A percentile compares a stretch with the other conserved stretches of the same genome.
phyloP scores from a whole-genome alignment of 306 rosid genomes.

The Erythrophleum fordii region DNA sequence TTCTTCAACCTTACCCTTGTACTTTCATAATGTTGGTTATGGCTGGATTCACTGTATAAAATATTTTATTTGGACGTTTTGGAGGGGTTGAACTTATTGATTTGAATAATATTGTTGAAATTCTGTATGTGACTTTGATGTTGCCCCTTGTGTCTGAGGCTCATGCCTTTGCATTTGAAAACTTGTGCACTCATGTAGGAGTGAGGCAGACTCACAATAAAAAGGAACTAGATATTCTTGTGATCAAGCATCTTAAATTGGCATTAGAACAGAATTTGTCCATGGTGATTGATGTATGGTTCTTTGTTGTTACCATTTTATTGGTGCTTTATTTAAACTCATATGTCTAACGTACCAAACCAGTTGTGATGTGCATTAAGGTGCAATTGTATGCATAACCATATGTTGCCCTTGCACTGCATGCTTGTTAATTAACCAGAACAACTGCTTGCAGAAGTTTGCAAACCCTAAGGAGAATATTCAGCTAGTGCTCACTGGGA shows the following conservation, averaged over 20 bases:
- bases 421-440: neutral
- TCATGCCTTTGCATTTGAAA: neutral
- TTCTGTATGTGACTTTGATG: neutral
- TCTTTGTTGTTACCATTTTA: neutral
- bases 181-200: neutral
- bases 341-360: neutral
- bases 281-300: neutral
- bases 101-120: neutral
- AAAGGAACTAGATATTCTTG: neutral
- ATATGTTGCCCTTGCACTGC: neutral
- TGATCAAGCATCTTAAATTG: neutral
- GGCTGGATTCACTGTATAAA: neutral
- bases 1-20: constrained; percentile 27
- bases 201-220: too few species aligned
- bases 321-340: neutral
- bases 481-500: neutral
- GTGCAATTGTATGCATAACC: neutral
- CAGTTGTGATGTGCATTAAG: neutral
- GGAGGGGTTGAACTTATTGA: neutral
- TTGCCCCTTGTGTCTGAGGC: neutral
- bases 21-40: constrained; percentile 2
- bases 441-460: neutral
- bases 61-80: neutral
- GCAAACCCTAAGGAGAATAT: neutral
- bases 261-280: neutral